These are phyloP conservation scores for Venturia oleaginea DNA, from an alignment of 2,329 filamentous ascomycete species.

Conservation along the genomic window DNA sequence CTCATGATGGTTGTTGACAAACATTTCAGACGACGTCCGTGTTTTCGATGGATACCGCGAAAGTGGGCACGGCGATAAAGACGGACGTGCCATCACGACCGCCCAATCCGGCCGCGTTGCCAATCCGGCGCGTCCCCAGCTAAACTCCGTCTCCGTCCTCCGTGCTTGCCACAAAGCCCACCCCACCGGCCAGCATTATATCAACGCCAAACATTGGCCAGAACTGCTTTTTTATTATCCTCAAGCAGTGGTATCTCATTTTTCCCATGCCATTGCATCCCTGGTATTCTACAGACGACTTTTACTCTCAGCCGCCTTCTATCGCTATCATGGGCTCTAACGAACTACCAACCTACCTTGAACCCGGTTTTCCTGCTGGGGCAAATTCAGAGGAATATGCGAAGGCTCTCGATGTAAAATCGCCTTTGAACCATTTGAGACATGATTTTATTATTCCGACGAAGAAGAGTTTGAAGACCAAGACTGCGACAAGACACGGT, in stretches of 20 bases:
- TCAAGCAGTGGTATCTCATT: no score
- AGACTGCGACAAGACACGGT: not conserved
- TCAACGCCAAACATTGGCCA: not conserved
- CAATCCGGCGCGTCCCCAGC: no score
- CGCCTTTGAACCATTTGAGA: not conserved
- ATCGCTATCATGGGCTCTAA: not conserved
- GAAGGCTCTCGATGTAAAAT: not conserved
- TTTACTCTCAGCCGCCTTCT: not conserved
- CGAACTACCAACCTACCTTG: not conserved
- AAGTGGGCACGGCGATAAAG: not conserved
- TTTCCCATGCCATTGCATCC: not conserved
- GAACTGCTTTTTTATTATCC: no score
- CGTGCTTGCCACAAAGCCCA: not conserved
- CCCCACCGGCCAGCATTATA: not conserved
- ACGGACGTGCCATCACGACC: not conserved
- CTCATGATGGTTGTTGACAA: not conserved
- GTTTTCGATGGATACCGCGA: not conserved
- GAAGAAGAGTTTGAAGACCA: not conserved
- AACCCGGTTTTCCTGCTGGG: not conserved
- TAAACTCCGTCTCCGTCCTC: not conserved
- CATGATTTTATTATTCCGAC: not conserved
- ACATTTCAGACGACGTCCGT: not conserved
- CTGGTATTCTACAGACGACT: not conserved
- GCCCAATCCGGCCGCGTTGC: not conserved
- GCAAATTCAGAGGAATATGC: not conserved